Conservation (phyloP, 1,284 basidiomycete genomes). For the Apiotrichum veenhuisii region DNA sequence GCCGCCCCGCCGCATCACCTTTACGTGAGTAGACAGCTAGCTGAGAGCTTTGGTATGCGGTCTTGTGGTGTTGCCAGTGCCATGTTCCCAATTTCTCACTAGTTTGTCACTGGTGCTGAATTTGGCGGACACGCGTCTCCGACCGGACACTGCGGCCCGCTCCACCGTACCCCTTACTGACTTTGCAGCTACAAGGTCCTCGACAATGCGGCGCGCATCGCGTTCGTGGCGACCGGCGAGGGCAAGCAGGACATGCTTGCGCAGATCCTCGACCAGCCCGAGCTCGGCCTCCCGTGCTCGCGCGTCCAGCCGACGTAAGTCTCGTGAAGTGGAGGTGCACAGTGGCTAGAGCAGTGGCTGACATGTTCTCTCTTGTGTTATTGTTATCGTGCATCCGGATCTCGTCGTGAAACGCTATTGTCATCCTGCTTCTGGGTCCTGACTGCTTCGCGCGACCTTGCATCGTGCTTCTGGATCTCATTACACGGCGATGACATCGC, state of each 20-base stretch:
- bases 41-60: no score
- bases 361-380: neutral
- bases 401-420: no score
- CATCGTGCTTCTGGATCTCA: no score
- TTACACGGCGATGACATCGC: no score
- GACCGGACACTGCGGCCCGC: neutral
- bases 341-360: neutral
- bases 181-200: slow-evolving; percentile 67
- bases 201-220: slow-evolving; percentile 82
- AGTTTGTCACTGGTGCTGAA: neutral
- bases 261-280: slow-evolving; percentile 73
- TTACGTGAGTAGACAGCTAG: slow-evolving; percentile 39
- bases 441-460: no score
- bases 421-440: no score
- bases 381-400: neutral
- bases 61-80: neutral
- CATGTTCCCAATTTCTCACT: neutral
- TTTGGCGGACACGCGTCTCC: neutral
- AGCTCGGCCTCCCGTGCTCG: slow-evolving; percentile 75
- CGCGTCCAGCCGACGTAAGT: slow-evolving; percentile 66
- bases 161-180: neutral
- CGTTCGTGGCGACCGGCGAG: slow-evolving; percentile 80
- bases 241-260: slow-evolving; percentile 76
- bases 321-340: no score
- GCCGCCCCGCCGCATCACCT: slow-evolving; percentile 79